Base-by-base conservation (phyloP, 768 basidiomycete species). In the Auricularia auricula-judae region DNA sequence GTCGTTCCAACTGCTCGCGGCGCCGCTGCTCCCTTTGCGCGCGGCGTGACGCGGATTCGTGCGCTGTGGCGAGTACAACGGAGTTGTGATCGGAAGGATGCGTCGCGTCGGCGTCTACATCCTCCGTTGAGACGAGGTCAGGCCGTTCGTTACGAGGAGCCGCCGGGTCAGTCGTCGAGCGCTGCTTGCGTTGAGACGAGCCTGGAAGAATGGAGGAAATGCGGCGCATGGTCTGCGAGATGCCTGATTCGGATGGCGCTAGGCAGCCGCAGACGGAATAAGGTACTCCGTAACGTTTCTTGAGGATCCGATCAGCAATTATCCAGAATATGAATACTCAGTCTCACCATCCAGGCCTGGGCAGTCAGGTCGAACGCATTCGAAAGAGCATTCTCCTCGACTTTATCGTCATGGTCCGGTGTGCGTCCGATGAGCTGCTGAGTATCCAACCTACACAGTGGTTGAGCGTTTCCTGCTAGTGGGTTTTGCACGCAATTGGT, bases 351-450 rank as follows among this genome's bases (percentile, higher is more conserved):
- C 84, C 83, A 84, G 3, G 77, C 78, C 12, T 77, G 76, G 54
- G 79, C 81, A 1, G 82, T 85, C 16, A 75, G 59, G 44, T 84
- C 85, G 66, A 84, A 81, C 21, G 78, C 70, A 2, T 74, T 77
- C 5, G 78, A 72, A 0, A 84, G 76, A 10, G 73, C 69, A 29
- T 69, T 71, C 69, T 84, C 81, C 36, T 79, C 80, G 3, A 85
- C 79, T 65, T 76, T 80, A 68, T 81, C 76, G 63, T 82, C 81
- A 62, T 73, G 70, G 80, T 86, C 68, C 29, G 64, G 66, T 11
- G 14, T 3, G 59, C 58, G 64, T 60, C 21, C 54, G 18, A 51
- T 33, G 7, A 53, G 14, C 5, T 18, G 4, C 11, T 47, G 29
- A 21, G 62, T 39, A 12, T 61, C 21, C 21, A 4, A 4, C 12